Percentiles rank a stretch among this genome's conserved stretches.
Conservation (phyloP, 2,329 filamentous ascomycete species). For the Aureobasidium sp. region DNA sequence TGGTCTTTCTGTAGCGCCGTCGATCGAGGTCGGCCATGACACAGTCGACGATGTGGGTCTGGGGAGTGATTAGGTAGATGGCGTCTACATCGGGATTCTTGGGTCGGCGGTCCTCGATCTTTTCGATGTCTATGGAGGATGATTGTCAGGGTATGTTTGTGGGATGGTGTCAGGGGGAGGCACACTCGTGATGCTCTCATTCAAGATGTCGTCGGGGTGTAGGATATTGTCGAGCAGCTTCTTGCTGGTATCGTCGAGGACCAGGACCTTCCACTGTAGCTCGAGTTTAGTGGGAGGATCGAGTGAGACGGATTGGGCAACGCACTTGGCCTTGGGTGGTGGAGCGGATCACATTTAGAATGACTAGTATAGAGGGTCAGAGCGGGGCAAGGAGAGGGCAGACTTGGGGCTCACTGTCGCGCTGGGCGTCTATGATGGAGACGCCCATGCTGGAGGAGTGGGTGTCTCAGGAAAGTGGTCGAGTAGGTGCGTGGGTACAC, state of each 20-base stretch:
- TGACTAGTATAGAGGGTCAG: constrained; percentile 46
- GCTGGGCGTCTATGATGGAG: constrained; percentile 79
- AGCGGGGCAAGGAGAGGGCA: neutral
- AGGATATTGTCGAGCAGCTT: constrained; percentile 85
- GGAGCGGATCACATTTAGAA: constrained; percentile 64
- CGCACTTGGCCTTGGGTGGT: constrained; percentile 66
- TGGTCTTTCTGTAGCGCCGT: constrained; percentile 68
- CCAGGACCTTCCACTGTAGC: constrained; percentile 86
- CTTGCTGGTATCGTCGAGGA: constrained; percentile 75
- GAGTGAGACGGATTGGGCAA: neutral
- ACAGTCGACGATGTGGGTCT: constrained; percentile 84
- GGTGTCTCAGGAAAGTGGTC: neutral
- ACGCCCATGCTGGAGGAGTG: constrained; percentile 57
- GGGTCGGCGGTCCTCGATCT: constrained; percentile 77
- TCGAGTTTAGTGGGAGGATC: neutral
- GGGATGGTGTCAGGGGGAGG: constrained; percentile 12
- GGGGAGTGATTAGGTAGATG: constrained; percentile 81
- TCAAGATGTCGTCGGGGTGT: constrained; percentile 94
- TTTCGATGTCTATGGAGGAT: constrained; percentile 69
- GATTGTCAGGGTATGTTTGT: constrained; percentile 23
- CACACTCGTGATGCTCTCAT: constrained; percentile 90
- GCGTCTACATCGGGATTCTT: constrained; percentile 87
- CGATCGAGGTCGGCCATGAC: constrained; percentile 86
- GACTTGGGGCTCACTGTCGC: constrained; percentile 50
- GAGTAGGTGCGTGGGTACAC: neutral